Percentiles rank a stretch among this genome's conserved stretches.
These are phyloP conservation scores for Passiflora organensis DNA, from an alignment of 345 rosid genomes.

Conservation along the genomic window DNA sequence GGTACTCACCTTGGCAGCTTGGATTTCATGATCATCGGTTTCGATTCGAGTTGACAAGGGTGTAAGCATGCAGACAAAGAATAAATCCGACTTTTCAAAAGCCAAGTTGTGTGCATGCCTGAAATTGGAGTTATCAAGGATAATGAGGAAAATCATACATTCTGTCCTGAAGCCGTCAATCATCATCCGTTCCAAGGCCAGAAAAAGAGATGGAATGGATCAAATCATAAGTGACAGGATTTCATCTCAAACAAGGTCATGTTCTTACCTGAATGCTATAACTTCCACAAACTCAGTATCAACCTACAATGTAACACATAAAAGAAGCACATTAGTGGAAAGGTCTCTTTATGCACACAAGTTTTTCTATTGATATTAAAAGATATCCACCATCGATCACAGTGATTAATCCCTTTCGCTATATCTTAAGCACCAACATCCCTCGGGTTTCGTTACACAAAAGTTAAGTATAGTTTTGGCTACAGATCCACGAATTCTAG, in stretches of 20 bases:
- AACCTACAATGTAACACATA: conserved; percentile 45
- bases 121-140: conserved; percentile 14
- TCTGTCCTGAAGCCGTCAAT: too few relatives aligned
- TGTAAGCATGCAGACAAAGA: conserved; percentile 85
- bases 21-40: conserved; percentile 63
- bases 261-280: conserved; percentile 72
- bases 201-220: too few relatives aligned
- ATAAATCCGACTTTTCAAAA: conserved; percentile 84
- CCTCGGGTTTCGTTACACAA: too few relatives aligned
- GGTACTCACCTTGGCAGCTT: conserved; percentile 69
- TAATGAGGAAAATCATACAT: background rate
- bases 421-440: too few relatives aligned
- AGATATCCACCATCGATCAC: too few relatives aligned
- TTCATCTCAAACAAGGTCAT: background rate
- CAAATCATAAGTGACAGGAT: background rate
- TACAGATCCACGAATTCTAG: background rate
- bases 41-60: conserved; percentile 56
- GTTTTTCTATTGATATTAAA: too few relatives aligned
- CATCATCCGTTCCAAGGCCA: too few relatives aligned
- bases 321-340: conserved; percentile 2
- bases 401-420: too few relatives aligned
- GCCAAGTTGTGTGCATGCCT: conserved; percentile 94
- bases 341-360: too few relatives aligned
- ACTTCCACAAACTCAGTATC: conserved; percentile 82
- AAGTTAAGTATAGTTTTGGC: background rate